Evolutionary conservation across 1,284 basidiomycete genomes (phyloP), one percentile per base, ranked within the genome.

Genomic region (Laetiporus sulphureus): DNA sequence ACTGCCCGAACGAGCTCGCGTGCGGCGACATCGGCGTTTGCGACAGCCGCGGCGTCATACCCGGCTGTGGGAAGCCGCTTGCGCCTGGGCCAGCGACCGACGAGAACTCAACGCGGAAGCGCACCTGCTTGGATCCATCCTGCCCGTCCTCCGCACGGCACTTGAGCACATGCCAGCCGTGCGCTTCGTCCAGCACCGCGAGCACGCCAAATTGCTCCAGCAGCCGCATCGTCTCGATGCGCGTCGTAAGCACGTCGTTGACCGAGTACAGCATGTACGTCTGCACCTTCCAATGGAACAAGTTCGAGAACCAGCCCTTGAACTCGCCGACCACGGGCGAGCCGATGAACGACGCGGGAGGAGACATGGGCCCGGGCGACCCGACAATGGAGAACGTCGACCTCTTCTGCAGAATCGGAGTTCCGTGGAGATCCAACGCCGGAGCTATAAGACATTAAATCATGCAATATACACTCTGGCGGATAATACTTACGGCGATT

Each of bases 261-360:
- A 67, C 60, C 1, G 88, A 89, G 57, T 82, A 85, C 15, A 91
- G 66, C n/a, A 81, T 69, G 46, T 77, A 79, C 12, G 71, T 68
- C 56, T 83, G 73, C 24, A 68, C 66, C 49, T 77, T 80, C 83
- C 83, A 86, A 57, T 75, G 79, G 66, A 88, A 88, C 25, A 88
- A 65, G 51, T 80, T 86, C 6, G 83, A 83, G 58, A 88, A 84
- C 84, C 84, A 88, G 32, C 83, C 85, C 55, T 83, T 84, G 61
- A 87, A 79, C 58, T 87, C 83, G 46, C 81, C 78, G n/a, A 83
- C 78, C n/a, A 73, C 72, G 0, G 72, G 71, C 3, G 71, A 73
- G 19, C 62, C 63, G 24, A 68, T 54, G 39, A 67, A 53, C 6
- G 52, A 58, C 15, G 50, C 36, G 13, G 46, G 49, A 19, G 55